Evolutionary conservation across 257 asterid genomes (phyloP).

Genomic region (Primulina tabacum): DNA sequence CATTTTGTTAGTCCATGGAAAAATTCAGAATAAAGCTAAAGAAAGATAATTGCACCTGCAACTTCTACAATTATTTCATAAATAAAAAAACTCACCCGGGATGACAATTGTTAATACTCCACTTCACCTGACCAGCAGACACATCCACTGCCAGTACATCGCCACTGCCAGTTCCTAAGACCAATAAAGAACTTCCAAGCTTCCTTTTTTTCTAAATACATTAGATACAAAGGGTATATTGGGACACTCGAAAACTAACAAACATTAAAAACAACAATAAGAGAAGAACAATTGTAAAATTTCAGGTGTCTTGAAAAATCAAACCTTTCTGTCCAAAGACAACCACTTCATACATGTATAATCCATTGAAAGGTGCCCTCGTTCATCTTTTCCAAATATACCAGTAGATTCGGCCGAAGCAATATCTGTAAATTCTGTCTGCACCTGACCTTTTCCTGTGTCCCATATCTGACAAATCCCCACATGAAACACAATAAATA

Average conservation of each 20-base stretch:
- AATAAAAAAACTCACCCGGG: constrained; percentile 61
- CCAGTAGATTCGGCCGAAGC: constrained; percentile 41
- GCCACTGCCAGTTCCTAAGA: constrained; percentile 92
- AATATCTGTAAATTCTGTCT: constrained; percentile 80
- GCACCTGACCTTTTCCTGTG: constrained; percentile 83
- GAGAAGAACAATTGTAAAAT: background rate
- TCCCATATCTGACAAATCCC: constrained; percentile 75
- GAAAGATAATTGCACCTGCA: constrained; percentile 12
- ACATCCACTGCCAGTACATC: constrained; percentile 89
- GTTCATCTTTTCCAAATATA: constrained; percentile 49
- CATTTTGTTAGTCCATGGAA: background rate
- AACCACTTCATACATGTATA: constrained; percentile 95
- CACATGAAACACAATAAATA: constrained; percentile 19
- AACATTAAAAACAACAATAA: background rate
- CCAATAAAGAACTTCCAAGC: constrained; percentile 67
- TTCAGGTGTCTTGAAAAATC: constrained; percentile 1
- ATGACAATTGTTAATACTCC: constrained; percentile 83
- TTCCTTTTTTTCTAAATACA: constrained; percentile 72
- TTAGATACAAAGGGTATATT: constrained; percentile 3
- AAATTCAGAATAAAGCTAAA: background rate
- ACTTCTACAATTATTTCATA: background rate
- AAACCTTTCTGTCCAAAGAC: constrained; percentile 69
- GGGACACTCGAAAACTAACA: constrained; percentile 14
- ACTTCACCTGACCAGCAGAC: constrained; percentile 79
- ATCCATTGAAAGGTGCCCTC: constrained; percentile 86